A percentile compares a stretch with the other conserved stretches of the same genome.
These are phyloP conservation scores for Lepidium sativum DNA, from an alignment of 345 rosid genomes.

Conservation along the genomic window DNA sequence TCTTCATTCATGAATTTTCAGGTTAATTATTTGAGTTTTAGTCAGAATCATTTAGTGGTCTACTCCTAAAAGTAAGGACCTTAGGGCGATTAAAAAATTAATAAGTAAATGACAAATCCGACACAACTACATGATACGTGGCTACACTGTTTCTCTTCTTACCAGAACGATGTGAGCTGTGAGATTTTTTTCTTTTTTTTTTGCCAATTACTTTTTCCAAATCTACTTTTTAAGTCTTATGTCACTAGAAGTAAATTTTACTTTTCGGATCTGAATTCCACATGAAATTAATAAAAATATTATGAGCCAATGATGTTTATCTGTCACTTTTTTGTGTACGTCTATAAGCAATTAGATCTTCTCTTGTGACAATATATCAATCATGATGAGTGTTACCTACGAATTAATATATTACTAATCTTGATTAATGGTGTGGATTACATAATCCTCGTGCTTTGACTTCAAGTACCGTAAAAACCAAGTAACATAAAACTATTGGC, in stretches of 20 bases:
- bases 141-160: background rate
- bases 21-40: background rate
- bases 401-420: background rate
- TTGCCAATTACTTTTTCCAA: background rate
- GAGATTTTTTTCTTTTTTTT: background rate
- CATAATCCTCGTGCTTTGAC: background rate
- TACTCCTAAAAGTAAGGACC: constrained; percentile 5
- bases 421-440: background rate
- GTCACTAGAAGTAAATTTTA: background rate
- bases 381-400: background rate
- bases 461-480: background rate
- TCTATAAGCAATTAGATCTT: background rate
- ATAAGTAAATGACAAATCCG: background rate
- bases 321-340: constrained; percentile 4
- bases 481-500: background rate
- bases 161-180: constrained; percentile 1
- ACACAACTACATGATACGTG: constrained; percentile 8
- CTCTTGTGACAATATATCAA: background rate
- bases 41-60: background rate
- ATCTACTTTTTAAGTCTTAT: background rate
- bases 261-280: background rate
- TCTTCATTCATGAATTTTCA: background rate
- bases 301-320: background rate
- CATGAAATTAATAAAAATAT: background rate
- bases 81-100: background rate